Evolutionary conservation across 2,329 filamentous ascomycete species (phyloP).

Genomic region (Phialemonium atrogriseum): DNA sequence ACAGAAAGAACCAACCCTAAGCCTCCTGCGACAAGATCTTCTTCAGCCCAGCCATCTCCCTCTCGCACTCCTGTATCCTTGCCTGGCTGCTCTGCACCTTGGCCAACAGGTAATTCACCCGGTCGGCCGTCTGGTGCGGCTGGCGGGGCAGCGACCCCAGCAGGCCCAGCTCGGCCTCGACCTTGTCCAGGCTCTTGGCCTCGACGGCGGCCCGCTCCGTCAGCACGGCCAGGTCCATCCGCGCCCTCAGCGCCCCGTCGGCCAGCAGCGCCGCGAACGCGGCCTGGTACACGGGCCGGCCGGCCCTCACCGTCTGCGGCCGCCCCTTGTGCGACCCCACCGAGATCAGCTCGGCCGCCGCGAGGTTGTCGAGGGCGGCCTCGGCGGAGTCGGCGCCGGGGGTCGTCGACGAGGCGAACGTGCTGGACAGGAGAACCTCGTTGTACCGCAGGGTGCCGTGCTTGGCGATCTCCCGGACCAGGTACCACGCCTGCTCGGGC

Average conservation of each 20-base stretch:
- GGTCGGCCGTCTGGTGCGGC: constrained; percentile 56
- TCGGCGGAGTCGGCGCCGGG: constrained; percentile 54
- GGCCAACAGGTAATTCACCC: constrained; percentile 62
- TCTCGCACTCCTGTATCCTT: constrained; percentile 67
- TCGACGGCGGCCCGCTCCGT: constrained; percentile 64
- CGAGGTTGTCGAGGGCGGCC: constrained; percentile 67
- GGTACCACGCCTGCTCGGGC: constrained; percentile 78
- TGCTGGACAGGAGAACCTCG: constrained; percentile 68
- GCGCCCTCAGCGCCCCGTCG: constrained; percentile 65
- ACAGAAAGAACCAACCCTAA: too few species aligned
- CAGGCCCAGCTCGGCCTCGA: constrained; percentile 65
- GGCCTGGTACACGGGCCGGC: constrained; percentile 77
- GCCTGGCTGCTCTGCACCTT: constrained; percentile 69
- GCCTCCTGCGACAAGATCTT: constrained; percentile 47
- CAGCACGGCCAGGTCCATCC: constrained; percentile 64
- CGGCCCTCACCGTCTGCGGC: constrained; percentile 68
- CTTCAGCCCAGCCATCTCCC: constrained; percentile 63
- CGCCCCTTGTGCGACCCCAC: constrained; percentile 67
- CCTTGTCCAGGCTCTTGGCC: constrained; percentile 65
- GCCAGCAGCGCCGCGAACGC: constrained; percentile 67
- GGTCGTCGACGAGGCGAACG: constrained; percentile 55
- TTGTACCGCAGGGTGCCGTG: constrained; percentile 70
- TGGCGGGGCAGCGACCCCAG: constrained; percentile 64
- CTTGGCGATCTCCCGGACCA: constrained; percentile 72
- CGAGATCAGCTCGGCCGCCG: constrained; percentile 78